These are phyloP conservation scores for Ophiostoma perfectum DNA, from an alignment of 2,329 filamentous ascomycete genomes.

Conservation along the genomic window DNA sequence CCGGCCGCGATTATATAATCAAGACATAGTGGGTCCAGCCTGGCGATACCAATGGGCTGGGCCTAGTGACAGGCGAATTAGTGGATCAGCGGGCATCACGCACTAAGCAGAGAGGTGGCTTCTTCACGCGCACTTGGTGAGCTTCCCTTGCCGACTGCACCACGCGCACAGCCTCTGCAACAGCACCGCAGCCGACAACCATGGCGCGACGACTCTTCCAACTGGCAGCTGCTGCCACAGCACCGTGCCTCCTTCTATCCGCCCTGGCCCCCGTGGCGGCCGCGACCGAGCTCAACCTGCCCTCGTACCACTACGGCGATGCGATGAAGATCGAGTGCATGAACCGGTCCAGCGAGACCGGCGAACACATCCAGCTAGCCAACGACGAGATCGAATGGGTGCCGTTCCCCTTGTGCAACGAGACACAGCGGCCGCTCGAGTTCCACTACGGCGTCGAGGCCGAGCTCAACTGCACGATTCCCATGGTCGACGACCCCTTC, in stretches of 20 bases:
- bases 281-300: constrained; percentile 42
- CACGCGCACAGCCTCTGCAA: neutral
- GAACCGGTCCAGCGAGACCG: constrained; percentile 70
- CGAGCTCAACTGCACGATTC: constrained; percentile 79
- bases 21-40: neutral
- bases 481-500: constrained; percentile 70
- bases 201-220: constrained; percentile 21
- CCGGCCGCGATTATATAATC: neutral
- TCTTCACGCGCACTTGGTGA: neutral
- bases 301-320: constrained; percentile 62
- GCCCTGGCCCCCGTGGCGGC: constrained; percentile 27
- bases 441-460: constrained; percentile 77
- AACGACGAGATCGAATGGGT: constrained; percentile 84
- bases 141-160: neutral
- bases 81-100: neutral
- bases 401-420: constrained; percentile 84
- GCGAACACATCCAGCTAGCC: constrained; percentile 79
- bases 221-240: neutral
- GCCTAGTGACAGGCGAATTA: neutral
- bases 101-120: neutral
- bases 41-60: neutral
- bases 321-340: constrained; percentile 66
- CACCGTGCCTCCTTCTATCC: constrained; percentile 13
- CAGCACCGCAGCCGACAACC: neutral
- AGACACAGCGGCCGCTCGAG: constrained; percentile 75